Base-by-base conservation (phyloP, 129 eudicot species). In the Helianthus tuberosus region DNA sequence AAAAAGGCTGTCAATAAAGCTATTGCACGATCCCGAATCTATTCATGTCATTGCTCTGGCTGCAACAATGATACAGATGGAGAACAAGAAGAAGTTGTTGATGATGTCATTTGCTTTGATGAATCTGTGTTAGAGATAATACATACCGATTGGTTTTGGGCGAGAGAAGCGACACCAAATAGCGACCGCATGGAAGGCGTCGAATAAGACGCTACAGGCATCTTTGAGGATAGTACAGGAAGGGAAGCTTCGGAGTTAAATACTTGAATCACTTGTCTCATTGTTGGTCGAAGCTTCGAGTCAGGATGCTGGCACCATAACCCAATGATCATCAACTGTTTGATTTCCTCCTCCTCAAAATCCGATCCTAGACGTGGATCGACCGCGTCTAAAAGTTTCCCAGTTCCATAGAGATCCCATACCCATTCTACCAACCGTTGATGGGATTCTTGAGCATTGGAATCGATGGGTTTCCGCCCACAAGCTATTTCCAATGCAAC, bases 261-360 rank as follows among this genome's bases (percentile, higher is more conserved):
- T 64, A 64, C 49, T 64, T 64, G 69, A 64, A 64, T 39, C 69
- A 36, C 69, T 64, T 64, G 50, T 39, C 69, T 39, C 48, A 64
- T 39, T 8, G 69, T 39, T 16, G 69, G 69, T 3, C 69, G 50
- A 64, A 64, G 6, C 13, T 64, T n/a, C n/a, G 50, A 16, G 10
- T 38, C 69, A 14, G 69, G 69, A 10, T 64, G 50, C 47, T 38
- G 50, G 7, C 50, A 64, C 69, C 69, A 64, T 4, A 64, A 64
- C 25, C 50, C 50, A 8, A 7, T 16, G 5, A 7, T 38, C 29
- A 64, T 64, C 50, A 64, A 64, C 15, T 47, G 15, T 27, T 64
- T 64, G 69, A 64, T 38, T 64, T 64, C 69, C 8, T 64, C 50
- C 5, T 38, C 69, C 11, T 38, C 50, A 64, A 64, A 38, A 9